Percentiles rank a stretch among this genome's conserved stretches.
phyloP scores from a whole-genome alignment of 2,329 filamentous ascomycete genomes.

The Fusarium zealandicum region DNA sequence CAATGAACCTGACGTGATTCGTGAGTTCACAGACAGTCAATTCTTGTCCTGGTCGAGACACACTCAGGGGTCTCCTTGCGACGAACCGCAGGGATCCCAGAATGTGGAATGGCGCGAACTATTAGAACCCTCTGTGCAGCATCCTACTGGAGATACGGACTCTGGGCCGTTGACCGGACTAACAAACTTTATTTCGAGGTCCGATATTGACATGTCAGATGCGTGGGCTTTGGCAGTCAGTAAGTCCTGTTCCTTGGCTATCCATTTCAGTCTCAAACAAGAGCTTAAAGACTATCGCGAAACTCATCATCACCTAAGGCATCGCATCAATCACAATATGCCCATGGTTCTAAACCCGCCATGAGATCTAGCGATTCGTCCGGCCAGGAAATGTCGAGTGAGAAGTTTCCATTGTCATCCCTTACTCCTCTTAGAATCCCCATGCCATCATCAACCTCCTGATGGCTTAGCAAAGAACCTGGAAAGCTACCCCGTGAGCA shows the following conservation, averaged over 20 bases:
- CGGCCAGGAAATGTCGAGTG: background rate
- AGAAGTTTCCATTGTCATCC: too few species aligned
- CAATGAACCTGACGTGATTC: background rate
- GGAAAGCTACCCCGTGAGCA: too few species aligned
- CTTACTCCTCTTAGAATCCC: too few species aligned
- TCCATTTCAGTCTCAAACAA: too few species aligned
- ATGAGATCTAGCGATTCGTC: background rate
- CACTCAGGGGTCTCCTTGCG: slow-evolving; percentile 1
- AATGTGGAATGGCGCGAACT: slow-evolving; percentile 1
- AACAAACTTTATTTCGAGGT: background rate
- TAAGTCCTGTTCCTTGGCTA: too few species aligned
- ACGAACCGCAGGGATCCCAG: background rate
- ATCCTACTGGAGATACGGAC: background rate
- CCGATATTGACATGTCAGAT: too few species aligned
- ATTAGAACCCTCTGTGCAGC: background rate
- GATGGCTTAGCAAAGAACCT: too few species aligned
- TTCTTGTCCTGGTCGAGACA: too few species aligned
- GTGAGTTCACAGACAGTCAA: background rate
- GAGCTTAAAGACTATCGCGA: background rate
- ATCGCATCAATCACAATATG: background rate
- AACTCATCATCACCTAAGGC: background rate
- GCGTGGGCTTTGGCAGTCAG: too few species aligned
- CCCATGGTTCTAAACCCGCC: background rate
- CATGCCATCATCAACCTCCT: too few species aligned
- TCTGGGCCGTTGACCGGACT: background rate